phyloP scores from a whole-genome alignment of 305 asterid species.

The Fraxinus nigra region DNA sequence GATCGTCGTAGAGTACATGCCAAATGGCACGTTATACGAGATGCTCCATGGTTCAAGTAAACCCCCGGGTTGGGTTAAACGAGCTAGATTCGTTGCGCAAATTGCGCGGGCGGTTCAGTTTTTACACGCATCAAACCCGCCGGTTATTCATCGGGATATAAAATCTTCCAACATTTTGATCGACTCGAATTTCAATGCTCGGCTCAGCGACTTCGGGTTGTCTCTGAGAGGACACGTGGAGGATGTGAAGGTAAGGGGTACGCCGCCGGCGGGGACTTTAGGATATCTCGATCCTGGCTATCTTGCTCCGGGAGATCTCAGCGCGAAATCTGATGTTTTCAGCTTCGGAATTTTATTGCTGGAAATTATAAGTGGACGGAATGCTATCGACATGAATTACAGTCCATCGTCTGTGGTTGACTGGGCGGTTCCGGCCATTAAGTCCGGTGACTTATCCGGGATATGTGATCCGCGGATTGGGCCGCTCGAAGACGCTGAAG shows the following conservation, averaged over 20 bases:
- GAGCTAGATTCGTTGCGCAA: constrained; percentile 66
- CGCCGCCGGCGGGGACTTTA: constrained; percentile 92
- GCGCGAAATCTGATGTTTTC: constrained; percentile 81
- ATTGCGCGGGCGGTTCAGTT: constrained; percentile 67
- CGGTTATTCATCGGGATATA: constrained; percentile 78
- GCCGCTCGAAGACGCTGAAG: constrained; percentile 40
- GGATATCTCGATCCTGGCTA: constrained; percentile 89
- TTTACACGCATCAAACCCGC: constrained; percentile 62
- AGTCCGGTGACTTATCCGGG: constrained; percentile 41
- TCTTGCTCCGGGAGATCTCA: constrained; percentile 78
- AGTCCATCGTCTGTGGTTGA: constrained; percentile 84
- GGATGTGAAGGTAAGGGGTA: constrained; percentile 54
- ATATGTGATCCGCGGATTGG: constrained; percentile 63
- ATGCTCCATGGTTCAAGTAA: constrained; percentile 51
- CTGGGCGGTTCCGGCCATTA: constrained; percentile 76
- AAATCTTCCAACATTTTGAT: constrained; percentile 75
- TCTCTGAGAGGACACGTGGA: constrained; percentile 77
- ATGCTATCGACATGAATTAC: constrained; percentile 70
- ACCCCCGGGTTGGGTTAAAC: constrained; percentile 62
- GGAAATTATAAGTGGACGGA: constrained; percentile 75
- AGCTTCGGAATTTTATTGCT: constrained; percentile 73
- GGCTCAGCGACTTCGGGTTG: constrained; percentile 79
- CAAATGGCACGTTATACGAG: constrained; percentile 68
- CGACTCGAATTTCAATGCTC: constrained; percentile 50
- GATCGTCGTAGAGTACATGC: constrained; percentile 81